Conservation (phyloP, 345 rosid species). For the Kandelia obovata region DNA sequence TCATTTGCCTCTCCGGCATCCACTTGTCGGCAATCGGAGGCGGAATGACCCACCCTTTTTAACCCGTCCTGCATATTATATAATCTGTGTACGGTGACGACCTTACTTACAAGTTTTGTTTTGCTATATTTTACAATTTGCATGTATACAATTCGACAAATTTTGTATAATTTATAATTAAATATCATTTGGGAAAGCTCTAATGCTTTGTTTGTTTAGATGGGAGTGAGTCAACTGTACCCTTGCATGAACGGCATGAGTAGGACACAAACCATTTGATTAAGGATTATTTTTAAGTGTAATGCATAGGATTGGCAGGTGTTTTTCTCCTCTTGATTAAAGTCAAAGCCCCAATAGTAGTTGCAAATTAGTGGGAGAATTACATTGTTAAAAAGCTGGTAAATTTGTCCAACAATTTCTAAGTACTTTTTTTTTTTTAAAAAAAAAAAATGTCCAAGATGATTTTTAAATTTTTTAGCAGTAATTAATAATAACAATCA, state of each 20-base stretch:
- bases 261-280: conserved; percentile 5
- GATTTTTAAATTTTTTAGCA: not conserved
- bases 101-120: conserved; percentile 26
- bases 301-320: not conserved
- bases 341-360: conserved; percentile 29
- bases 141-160: conserved; percentile 16
- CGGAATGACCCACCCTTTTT: conserved; percentile 12
- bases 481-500: not conserved
- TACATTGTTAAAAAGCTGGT: conserved; percentile 13
- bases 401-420: not conserved
- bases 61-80: conserved; percentile 8
- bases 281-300: conserved; percentile 5
- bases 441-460: not conserved
- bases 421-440: not conserved
- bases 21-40: conserved; percentile 33
- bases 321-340: not conserved
- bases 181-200: conserved; percentile 5
- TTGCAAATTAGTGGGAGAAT: conserved; percentile 29
- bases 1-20: conserved; percentile 20
- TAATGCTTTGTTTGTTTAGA: not conserved
- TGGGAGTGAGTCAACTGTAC: conserved; percentile 25
- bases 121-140: conserved; percentile 14
- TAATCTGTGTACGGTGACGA: conserved; percentile 17
- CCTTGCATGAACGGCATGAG: conserved; percentile 43
- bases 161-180: conserved; percentile 2